phyloP scores from a whole-genome alignment of 768 basidiomycete species.

The Panaeolus papilionaceus region DNA sequence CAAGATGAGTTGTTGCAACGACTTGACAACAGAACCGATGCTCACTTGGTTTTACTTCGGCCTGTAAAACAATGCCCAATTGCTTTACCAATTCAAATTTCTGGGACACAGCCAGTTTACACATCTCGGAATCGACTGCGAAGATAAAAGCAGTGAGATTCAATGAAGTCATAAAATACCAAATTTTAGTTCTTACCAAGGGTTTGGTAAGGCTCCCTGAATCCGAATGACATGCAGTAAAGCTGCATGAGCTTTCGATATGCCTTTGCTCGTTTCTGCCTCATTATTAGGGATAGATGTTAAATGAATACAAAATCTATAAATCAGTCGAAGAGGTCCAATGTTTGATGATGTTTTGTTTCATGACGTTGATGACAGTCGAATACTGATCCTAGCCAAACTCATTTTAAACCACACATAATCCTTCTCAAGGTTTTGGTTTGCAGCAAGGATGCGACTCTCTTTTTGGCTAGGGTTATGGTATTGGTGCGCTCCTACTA shows the following conservation, averaged over 20 bases:
- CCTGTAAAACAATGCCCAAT: constrained; percentile 79
- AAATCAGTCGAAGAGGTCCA: neutral
- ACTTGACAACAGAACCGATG: constrained; percentile 29
- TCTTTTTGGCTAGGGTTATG: constrained; percentile 3
- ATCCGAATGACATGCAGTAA: constrained; percentile 87
- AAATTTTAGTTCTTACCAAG: constrained; percentile 61
- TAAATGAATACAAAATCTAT: neutral
- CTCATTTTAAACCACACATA: neutral
- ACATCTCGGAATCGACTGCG: constrained; percentile 87
- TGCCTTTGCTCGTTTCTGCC: constrained; percentile 94
- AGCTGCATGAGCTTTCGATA: constrained; percentile 95
- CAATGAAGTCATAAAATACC: constrained; percentile 16
- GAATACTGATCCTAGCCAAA: neutral
- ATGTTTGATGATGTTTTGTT: constrained; percentile 9
- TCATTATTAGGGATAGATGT: constrained; percentile 57
- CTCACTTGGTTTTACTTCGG: constrained; percentile 91
- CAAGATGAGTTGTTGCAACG: constrained; percentile 50
- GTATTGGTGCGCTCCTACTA: neutral
- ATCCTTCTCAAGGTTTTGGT: neutral
- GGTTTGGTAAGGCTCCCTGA: constrained; percentile 93
- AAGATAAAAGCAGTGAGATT: constrained; percentile 17
- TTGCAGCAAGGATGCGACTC: neutral
- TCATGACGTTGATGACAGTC: constrained; percentile 11
- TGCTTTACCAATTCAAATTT: constrained; percentile 83
- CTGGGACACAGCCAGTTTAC: constrained; percentile 66